Evolutionary conservation across 2,329 filamentous ascomycete species (phyloP).

Genomic region (Davidsoniella virescens): DNA sequence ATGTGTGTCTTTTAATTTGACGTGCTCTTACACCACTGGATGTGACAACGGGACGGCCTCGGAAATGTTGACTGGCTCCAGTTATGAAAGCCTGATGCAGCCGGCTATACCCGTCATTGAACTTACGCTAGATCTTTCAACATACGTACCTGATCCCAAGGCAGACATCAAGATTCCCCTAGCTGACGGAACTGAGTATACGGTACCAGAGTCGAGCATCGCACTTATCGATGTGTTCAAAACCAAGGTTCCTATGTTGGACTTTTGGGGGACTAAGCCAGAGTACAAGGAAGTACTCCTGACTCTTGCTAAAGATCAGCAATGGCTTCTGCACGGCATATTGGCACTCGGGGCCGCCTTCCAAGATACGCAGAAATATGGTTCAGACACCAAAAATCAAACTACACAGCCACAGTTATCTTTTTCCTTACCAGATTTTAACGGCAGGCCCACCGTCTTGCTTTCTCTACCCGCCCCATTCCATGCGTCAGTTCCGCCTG

Average conservation of each 20-base stretch:
- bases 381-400: no score
- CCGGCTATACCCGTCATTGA: slow-evolving; percentile 3
- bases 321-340: slow-evolving; percentile 4
- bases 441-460: no score
- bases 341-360: slow-evolving; percentile 13
- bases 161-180: neutral
- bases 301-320: slow-evolving; percentile 16
- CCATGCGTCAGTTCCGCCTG: neutral
- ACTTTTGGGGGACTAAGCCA: neutral
- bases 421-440: no score
- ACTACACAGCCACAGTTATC: slow-evolving; percentile 6
- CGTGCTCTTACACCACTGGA: slow-evolving; percentile 28
- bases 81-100: slow-evolving; percentile 3
- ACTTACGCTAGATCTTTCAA: neutral
- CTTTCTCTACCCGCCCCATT: no score
- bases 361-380: slow-evolving; percentile 9
- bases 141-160: neutral
- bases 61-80: neutral
- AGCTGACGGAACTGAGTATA: neutral
- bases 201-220: neutral
- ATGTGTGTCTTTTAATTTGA: slow-evolving; percentile 30
- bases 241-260: neutral
- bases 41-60: slow-evolving; percentile 15
- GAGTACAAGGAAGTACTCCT: neutral
- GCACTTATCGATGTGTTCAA: neutral